Base-by-base conservation (phyloP, 169 alveolate species). In the Theileria orientalis region DNA sequence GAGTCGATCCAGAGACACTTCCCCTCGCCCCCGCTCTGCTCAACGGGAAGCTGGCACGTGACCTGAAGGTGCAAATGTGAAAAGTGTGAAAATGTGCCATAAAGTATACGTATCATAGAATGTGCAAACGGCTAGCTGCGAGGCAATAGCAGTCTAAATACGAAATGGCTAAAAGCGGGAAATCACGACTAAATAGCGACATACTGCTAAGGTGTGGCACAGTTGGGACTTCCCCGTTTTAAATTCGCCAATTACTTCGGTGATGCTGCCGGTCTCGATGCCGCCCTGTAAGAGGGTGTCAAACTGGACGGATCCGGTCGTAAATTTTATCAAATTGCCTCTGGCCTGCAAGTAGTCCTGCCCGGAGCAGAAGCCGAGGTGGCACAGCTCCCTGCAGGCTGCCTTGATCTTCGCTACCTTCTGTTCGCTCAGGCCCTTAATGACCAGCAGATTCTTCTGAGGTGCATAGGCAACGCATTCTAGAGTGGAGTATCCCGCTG, bases 1-100 rank as follows among this genome's bases (percentile, higher is more conserved):
- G 99, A 97, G 91, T 98, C 99, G 16, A 98, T 96, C 94, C 98
- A 98, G 82, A 97, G 91, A 35, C 98, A 97, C 87, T 98, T 98
- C 37, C 99, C 99, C 46, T 98, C 99, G 3, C 99, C 99, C 0
- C 99, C 99, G 37, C 95, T 93, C 79, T 92, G 91, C 61, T 92
- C 97, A 67, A 91, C 85, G 5, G 99, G 99, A 32, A 97, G 90
- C 84, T 97, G 97, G 46, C 98, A 92, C 33, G 97, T 93, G 14
- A 92, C 94, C 77, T 94, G 86, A 1, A 37, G 5, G 44, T 37
- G n/a, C n/a, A n/a, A n/a, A n/a, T n/a, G n/a, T n/a, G n/a, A n/a
- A 37, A 9, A 3, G 37, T 7, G 8, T 13, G 27, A 11, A 19
- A 19, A 14, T 16, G 14, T 16, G 19, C 19, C 6, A 44, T 54